Percentiles rank a stretch among this genome's conserved stretches.
phyloP scores from a whole-genome alignment of 768 basidiomycete genomes.

The Hortiboletus campestris region DNA sequence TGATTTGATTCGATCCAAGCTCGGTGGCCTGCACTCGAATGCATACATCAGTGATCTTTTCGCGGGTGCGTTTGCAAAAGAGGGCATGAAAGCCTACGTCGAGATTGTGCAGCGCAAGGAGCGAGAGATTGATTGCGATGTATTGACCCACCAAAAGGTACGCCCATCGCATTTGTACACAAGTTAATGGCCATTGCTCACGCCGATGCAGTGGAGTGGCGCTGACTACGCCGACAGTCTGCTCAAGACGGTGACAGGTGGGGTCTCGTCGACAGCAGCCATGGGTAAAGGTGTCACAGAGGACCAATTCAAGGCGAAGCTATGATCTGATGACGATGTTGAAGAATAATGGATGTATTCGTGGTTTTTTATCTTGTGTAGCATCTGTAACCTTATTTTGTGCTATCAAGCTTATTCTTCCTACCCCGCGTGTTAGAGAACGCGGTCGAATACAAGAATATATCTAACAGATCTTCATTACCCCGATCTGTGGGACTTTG shows the following conservation, averaged over 20 bases:
- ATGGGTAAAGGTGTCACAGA: conserved; percentile 98
- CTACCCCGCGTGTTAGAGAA: not conserved
- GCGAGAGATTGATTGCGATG: conserved; percentile 91
- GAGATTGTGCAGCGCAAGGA: conserved; percentile 91
- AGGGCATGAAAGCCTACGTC: conserved; percentile 99
- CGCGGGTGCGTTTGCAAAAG: conserved; percentile 82
- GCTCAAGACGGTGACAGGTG: conserved; percentile 96
- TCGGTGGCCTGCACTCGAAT: conserved; percentile 95
- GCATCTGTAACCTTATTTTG: conserved; percentile 1
- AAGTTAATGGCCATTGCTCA: conserved; percentile 15
- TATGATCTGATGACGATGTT: conserved; percentile 31
- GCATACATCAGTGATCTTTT: conserved; percentile 95
- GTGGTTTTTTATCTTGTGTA: conserved; percentile 4
- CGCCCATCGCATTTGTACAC: conserved; percentile 14
- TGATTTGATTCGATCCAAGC: conserved; percentile 43
- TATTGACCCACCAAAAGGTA: conserved; percentile 96
- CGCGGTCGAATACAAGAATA: not conserved
- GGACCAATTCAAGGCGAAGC: conserved; percentile 65
- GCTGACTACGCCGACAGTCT: conserved; percentile 90
- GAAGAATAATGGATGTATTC: not conserved
- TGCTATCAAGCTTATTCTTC: not conserved
- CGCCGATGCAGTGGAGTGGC: conserved; percentile 75
- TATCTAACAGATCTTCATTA: conserved; percentile 9
- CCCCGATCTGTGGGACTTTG: not conserved
- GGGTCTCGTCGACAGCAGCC: conserved; percentile 96